Evolutionary conservation across 2,329 filamentous ascomycete species (phyloP).

Genomic region (Xenoacremonium recifei): DNA sequence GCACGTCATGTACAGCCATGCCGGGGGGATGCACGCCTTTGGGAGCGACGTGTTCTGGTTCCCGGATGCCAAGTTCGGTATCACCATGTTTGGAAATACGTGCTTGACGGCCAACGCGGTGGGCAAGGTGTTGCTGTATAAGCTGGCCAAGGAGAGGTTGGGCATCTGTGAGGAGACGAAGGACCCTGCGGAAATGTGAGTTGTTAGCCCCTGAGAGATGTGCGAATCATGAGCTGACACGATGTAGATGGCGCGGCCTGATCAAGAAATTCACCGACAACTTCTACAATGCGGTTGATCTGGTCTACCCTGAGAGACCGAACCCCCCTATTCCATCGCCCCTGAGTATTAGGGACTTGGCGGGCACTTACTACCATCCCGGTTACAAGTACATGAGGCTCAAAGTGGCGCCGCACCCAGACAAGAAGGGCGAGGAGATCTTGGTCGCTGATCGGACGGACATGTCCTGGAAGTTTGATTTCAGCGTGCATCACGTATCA

Average conservation of each 20-base stretch:
- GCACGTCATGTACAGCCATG: slow-evolving; percentile 28
- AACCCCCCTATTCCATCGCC: slow-evolving; percentile 33
- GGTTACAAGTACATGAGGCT: slow-evolving; percentile 35
- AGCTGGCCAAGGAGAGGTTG: slow-evolving; percentile 31
- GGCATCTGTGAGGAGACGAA: slow-evolving; percentile 14
- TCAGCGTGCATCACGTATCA: slow-evolving; percentile 26
- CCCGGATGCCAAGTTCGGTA: slow-evolving; percentile 29
- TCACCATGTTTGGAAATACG: slow-evolving; percentile 40
- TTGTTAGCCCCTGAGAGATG: neutral
- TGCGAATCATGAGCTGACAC: slow-evolving; percentile 1
- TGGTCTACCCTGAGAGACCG: slow-evolving; percentile 37
- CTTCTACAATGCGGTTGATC: slow-evolving; percentile 31
- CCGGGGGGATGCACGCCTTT: slow-evolving; percentile 27
- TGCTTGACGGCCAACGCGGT: slow-evolving; percentile 35
- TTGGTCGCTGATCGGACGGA: slow-evolving; percentile 24
- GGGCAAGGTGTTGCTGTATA: slow-evolving; percentile 22
- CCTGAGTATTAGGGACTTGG: slow-evolving; percentile 30
- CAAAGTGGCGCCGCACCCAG: slow-evolving; percentile 9
- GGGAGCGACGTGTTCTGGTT: slow-evolving; percentile 31
- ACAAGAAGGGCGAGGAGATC: slow-evolving; percentile 11
- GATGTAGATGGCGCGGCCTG: slow-evolving; percentile 6
- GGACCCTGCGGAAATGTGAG: slow-evolving; percentile 19
- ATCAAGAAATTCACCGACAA: slow-evolving; percentile 7
- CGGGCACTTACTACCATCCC: slow-evolving; percentile 44
- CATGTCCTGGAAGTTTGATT: slow-evolving; percentile 19